These are phyloP conservation scores for Excoecaria cochinchinensis DNA, from an alignment of 345 rosid species.

Conservation along the genomic window DNA sequence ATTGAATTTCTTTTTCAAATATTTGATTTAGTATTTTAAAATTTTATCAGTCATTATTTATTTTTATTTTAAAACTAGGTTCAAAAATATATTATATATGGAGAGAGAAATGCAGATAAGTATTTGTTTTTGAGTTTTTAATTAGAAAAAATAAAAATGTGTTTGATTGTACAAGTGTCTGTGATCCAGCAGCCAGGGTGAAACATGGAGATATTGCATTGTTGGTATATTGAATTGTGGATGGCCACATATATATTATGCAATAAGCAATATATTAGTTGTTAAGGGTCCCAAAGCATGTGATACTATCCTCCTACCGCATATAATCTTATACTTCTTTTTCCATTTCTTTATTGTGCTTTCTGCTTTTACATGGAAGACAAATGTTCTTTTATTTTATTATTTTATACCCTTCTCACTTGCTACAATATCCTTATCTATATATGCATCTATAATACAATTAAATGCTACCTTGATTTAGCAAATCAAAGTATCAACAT, in stretches of 20 bases:
- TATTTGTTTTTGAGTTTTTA: not conserved
- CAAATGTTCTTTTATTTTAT: slow-evolving; percentile 11
- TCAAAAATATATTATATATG: too few relatives aligned
- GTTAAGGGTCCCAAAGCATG: slow-evolving; percentile 34
- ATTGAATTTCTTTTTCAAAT: too few relatives aligned
- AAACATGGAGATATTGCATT: slow-evolving; percentile 20
- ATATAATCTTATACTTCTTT: slow-evolving; percentile 4
- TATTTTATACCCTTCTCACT: too few relatives aligned
- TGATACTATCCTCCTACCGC: slow-evolving; percentile 7
- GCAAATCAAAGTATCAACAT: not conserved
- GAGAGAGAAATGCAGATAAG: too few relatives aligned
- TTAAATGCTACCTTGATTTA: not conserved
- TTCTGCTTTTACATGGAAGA: slow-evolving; percentile 6
- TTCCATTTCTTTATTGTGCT: slow-evolving; percentile 1
- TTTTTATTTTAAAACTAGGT: too few relatives aligned
- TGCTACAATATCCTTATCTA: slow-evolving; percentile 4
- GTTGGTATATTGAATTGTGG: slow-evolving; percentile 6
- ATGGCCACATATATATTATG: slow-evolving; percentile 19
- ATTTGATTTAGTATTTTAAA: too few relatives aligned
- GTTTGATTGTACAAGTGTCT: not conserved
- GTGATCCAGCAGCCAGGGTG: slow-evolving; percentile 6
- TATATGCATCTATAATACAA: not conserved
- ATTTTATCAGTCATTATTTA: too few relatives aligned
- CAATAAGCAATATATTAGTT: slow-evolving; percentile 1
- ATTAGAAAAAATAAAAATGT: not conserved